A percentile compares a stretch with the other conserved stretches of the same genome.
Conservation (phyloP, 352 stramenopile species). For the Phytophthora vignae region DNA sequence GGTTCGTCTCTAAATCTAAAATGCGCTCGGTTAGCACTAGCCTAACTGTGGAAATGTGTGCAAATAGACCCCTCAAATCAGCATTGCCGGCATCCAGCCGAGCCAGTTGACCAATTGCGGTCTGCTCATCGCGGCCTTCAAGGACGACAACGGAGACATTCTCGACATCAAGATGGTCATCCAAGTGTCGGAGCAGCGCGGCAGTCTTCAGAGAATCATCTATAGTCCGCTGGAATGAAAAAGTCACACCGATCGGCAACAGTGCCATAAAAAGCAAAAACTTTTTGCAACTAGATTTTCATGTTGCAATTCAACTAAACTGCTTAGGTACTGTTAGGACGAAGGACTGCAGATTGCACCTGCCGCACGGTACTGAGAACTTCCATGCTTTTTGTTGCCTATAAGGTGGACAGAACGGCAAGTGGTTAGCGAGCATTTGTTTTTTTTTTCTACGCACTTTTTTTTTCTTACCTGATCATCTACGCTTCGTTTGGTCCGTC, state of each 20-base stretch:
- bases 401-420: background rate
- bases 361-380: constrained; percentile 51
- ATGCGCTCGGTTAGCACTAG: background rate
- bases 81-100: constrained; percentile 76
- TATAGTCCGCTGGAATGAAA: constrained; percentile 88
- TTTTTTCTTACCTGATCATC: constrained; percentile 62
- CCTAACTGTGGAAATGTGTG: constrained; percentile 4
- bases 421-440: background rate
- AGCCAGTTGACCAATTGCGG: constrained; percentile 90
- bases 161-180: constrained; percentile 91
- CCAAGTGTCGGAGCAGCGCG: constrained; percentile 85
- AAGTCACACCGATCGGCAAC: background rate
- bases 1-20: constrained; percentile 46
- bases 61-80: constrained; percentile 68
- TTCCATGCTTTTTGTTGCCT: constrained; percentile 51
- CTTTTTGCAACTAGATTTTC: background rate
- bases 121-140: constrained; percentile 86
- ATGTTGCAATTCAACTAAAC: background rate
- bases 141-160: constrained; percentile 74
- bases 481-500: constrained; percentile 60
- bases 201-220: constrained; percentile 81
- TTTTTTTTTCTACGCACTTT: background rate
- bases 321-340: constrained; percentile 29
- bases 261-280: background rate
- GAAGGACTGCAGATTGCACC: constrained; percentile 47